Conservation (phyloP, 768 basidiomycete species). For the Boletus pseudopeckii region DNA sequence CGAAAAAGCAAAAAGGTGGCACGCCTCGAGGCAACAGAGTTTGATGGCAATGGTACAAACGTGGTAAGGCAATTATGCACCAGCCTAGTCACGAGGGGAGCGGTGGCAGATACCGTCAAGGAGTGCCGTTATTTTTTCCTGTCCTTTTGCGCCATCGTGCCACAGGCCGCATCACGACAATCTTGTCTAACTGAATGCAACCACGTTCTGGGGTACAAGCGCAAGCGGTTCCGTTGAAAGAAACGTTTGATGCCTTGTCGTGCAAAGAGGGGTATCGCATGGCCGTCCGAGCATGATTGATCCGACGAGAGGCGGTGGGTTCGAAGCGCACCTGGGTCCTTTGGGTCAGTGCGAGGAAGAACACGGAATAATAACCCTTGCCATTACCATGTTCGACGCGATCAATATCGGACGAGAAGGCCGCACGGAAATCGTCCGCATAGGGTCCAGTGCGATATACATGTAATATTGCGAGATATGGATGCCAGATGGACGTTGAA, state of each 20-base stretch:
- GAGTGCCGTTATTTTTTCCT: slow-evolving; percentile 1
- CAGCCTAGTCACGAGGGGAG: slow-evolving; percentile 16
- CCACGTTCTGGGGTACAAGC: slow-evolving; percentile 30
- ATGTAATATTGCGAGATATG: slow-evolving; percentile 15
- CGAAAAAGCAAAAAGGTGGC: slow-evolving; percentile 5
- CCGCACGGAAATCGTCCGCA: slow-evolving; percentile 21
- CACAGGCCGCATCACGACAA: slow-evolving; percentile 3
- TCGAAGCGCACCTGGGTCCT: not conserved
- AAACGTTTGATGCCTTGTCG: not conserved
- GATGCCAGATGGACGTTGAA: slow-evolving; percentile 1
- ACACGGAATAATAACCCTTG: too few relatives aligned
- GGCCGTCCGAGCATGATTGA: slow-evolving; percentile 6
- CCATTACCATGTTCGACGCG: not conserved
- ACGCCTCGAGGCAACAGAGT: slow-evolving; percentile 29
- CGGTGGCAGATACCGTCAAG: slow-evolving; percentile 8
- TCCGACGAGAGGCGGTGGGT: slow-evolving; percentile 5
- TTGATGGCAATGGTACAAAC: slow-evolving; percentile 19
- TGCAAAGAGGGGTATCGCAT: not conserved
- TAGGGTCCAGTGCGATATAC: slow-evolving; percentile 19
- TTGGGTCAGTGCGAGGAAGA: not conserved
- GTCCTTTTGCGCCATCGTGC: not conserved
- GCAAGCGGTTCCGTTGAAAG: slow-evolving; percentile 18
- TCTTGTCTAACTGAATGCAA: not conserved
- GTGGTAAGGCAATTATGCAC: slow-evolving; percentile 1
- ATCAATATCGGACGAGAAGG: slow-evolving; percentile 3